These are phyloP conservation scores for Colletotrichum sp. DNA, from an alignment of 2,329 filamentous ascomycete species.

Conservation along the genomic window DNA sequence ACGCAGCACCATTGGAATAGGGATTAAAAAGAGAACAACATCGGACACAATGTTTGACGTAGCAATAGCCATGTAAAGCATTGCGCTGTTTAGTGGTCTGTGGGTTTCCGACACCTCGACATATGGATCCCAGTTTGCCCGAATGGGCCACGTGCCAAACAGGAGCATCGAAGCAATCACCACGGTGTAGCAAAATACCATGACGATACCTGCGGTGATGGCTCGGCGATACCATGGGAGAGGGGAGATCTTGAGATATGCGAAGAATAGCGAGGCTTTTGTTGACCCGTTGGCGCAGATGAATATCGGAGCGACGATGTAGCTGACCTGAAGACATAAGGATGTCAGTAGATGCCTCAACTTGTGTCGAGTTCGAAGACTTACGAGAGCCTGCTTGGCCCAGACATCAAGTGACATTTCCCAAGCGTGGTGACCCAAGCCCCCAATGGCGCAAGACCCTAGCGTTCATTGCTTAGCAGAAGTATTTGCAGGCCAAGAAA, in stretches of 20 bases:
- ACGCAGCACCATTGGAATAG: constrained; percentile 46
- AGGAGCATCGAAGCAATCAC: constrained; percentile 24
- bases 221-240: constrained; percentile 30
- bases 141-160: constrained; percentile 24
- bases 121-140: constrained; percentile 24
- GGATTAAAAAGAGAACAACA: constrained; percentile 47
- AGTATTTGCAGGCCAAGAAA: not conserved
- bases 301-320: constrained; percentile 33
- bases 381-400: constrained; percentile 25
- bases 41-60: constrained; percentile 52
- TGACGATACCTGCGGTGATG: constrained; percentile 27
- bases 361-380: not conserved
- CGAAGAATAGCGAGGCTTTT: constrained; percentile 38
- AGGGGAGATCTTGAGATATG: constrained; percentile 38
- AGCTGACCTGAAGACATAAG: constrained; percentile 23
- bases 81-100: constrained; percentile 45
- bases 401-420: constrained; percentile 27
- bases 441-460: constrained; percentile 29
- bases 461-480: not conserved
- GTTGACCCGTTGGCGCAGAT: constrained; percentile 36
- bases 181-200: constrained; percentile 32
- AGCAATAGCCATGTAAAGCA: constrained; percentile 53
- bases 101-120: constrained; percentile 14
- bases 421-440: constrained; percentile 30
- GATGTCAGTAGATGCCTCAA: too few species aligned